Evolutionary conservation across 2,329 filamentous ascomycete species (phyloP).

Genomic region (Exophiala mesophila): DNA sequence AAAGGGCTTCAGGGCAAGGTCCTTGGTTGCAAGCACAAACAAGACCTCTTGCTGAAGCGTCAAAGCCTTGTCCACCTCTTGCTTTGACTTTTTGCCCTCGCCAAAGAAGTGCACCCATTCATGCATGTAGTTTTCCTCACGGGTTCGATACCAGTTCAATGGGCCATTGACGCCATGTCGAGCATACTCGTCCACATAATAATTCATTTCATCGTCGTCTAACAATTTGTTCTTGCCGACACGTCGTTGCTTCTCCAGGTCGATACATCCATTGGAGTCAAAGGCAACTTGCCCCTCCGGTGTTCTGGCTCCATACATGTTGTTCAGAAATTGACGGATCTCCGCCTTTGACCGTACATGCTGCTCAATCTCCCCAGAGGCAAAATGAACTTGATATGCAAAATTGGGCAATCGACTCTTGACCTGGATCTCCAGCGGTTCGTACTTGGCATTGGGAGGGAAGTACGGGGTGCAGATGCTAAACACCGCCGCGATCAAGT

Average conservation of each 20-base stretch:
- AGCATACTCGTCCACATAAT: constrained; percentile 69
- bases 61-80: constrained; percentile 2
- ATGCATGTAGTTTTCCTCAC: constrained; percentile 69
- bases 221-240: constrained; percentile 53
- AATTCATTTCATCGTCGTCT: constrained; percentile 65
- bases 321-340: constrained; percentile 65
- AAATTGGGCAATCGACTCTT: constrained; percentile 61
- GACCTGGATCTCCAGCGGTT: constrained; percentile 58
- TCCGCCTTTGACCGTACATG: constrained; percentile 54
- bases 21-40: constrained; percentile 67
- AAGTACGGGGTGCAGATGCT: constrained; percentile 73
- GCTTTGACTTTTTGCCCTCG: constrained; percentile 7
- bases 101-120: constrained; percentile 48
- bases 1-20: constrained; percentile 65
- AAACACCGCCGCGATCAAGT: constrained; percentile 70
- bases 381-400: constrained; percentile 78
- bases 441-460: constrained; percentile 49
- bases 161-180: constrained; percentile 71
- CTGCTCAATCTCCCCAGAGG: constrained; percentile 60
- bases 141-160: constrained; percentile 81
- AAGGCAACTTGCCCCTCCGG: constrained; percentile 56
- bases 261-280: constrained; percentile 55
- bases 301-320: constrained; percentile 63
- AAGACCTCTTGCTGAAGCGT: constrained; percentile 44
- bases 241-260: constrained; percentile 58